Evolutionary conservation across 2,329 filamentous ascomycete species (phyloP), one percentile per base, ranked within the genome.

Genomic region (Chrysoporthe puriensis): DNA sequence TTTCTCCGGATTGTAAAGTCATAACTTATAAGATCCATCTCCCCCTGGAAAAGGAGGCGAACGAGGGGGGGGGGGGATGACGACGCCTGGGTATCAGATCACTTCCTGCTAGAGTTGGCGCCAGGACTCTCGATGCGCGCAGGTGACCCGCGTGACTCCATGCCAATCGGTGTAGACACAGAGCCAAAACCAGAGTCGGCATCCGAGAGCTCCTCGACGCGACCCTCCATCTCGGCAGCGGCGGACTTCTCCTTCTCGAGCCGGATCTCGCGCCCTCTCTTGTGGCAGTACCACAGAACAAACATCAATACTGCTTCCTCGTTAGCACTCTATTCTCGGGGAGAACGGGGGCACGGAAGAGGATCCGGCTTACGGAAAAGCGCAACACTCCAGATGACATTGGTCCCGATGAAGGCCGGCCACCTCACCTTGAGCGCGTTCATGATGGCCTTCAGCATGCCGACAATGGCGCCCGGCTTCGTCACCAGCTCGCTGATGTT

Each of bases 261-360:
- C 62, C 96, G 88, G 7, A 89, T 90, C 81, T 99, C 95, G 57
- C 89, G 89, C 50, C 96, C 96, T 64, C 96, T 91, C 82, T 98
- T 98, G 80, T 98, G 91, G 81, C 94, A 98, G 81, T 98, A 99
- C 94, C 95, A 99, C 74, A 98, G 90, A 57, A 97, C 93, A 76
- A 97, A 96, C 66, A 99, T 86, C 18, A 98, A 85, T 65, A 98
- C 92, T 92, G 66, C 70, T 16, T 26, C 11, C 14, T 2, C 16
- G 60, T 74, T 21, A 74, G 71, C 18, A 59, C 9, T 4, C 14
- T 60, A 16, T 44, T 26, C 8, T 6, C 14, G 1, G 26, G 36
- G 43, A 16, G 42, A n/a, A n/a, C 18, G 1, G 26, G 21, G 13
- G 21, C 9, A 16, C 26, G n/a, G 14, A 5, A 8, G 48, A 34